phyloP scores from a whole-genome alignment of 441 rosid genomes.

The Adansonia gregorii region DNA sequence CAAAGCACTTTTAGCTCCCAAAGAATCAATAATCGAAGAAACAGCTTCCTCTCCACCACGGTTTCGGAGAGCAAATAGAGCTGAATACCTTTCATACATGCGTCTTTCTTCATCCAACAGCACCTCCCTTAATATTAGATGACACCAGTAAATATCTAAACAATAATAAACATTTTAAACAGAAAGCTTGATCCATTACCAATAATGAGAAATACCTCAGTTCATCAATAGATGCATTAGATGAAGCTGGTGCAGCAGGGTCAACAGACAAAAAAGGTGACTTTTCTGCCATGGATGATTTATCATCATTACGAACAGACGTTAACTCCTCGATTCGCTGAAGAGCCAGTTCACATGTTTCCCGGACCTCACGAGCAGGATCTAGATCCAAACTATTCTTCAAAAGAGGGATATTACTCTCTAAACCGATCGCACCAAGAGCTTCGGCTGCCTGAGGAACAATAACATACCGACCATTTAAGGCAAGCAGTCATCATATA shows the following conservation, averaged over 20 bases:
- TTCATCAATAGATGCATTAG: slow-evolving; percentile 62
- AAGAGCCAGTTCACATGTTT: slow-evolving; percentile 96
- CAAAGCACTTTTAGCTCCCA: slow-evolving; percentile 71
- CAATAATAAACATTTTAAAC: not conserved
- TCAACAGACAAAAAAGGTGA: slow-evolving; percentile 95
- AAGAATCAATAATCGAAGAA: slow-evolving; percentile 75
- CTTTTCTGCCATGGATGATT: slow-evolving; percentile 47
- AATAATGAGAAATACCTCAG: slow-evolving; percentile 53
- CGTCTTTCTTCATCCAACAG: slow-evolving; percentile 78
- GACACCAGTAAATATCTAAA: slow-evolving; percentile 35
- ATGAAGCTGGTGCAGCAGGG: slow-evolving; percentile 77
- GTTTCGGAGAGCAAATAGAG: slow-evolving; percentile 85
- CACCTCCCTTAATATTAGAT: slow-evolving; percentile 52
- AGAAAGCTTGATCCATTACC: not conserved
- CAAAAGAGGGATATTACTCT: slow-evolving; percentile 55
- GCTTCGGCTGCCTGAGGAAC: slow-evolving; percentile 85
- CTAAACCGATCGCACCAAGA: slow-evolving; percentile 89
- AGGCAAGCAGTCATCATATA: not conserved
- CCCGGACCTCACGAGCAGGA: slow-evolving; percentile 92
- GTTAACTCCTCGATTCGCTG: slow-evolving; percentile 69
- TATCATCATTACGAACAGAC: slow-evolving; percentile 31
- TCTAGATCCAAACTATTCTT: slow-evolving; percentile 67
- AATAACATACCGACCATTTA: slow-evolving; percentile 16
- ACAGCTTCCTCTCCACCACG: slow-evolving; percentile 83
- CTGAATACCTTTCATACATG: slow-evolving; percentile 94